Evolutionary conservation across 2,329 filamentous ascomycete genomes (phyloP).

Genomic region (Penicillium sp.): DNA sequence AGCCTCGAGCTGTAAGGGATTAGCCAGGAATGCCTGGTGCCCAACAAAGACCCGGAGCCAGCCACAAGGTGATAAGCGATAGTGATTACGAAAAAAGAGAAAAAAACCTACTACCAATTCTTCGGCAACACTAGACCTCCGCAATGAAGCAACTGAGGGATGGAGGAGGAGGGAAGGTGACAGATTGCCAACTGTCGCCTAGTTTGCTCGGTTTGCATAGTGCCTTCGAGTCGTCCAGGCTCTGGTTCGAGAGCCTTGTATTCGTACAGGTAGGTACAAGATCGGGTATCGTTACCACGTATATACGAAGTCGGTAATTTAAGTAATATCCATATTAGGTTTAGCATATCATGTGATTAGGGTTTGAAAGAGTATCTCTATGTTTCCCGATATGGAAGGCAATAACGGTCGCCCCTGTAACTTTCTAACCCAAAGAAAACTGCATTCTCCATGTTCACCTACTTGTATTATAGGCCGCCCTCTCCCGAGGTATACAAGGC

Average conservation of each 20-base stretch:
- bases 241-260: not conserved
- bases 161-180: constrained; percentile 12
- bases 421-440: too few species aligned
- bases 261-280: not conserved
- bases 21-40: constrained; percentile 14
- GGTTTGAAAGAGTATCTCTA: constrained; percentile 8
- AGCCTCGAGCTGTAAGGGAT: constrained; percentile 11
- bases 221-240: constrained; percentile 6
- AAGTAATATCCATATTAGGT: not conserved
- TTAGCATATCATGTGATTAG: not conserved
- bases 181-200: constrained; percentile 6
- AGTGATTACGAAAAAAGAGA: constrained; percentile 13
- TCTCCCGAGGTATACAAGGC: too few species aligned
- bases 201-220: constrained; percentile 10
- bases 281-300: not conserved
- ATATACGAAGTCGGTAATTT: not conserved
- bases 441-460: too few species aligned
- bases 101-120: constrained; percentile 16
- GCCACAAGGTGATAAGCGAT: constrained; percentile 15
- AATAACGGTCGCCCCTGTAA: constrained; percentile 16
- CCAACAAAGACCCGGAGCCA: constrained; percentile 12
- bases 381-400: constrained; percentile 16
- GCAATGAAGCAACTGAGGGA: constrained; percentile 9
- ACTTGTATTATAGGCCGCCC: too few species aligned
- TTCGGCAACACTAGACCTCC: constrained; percentile 10